Percentiles rank a stretch among this genome's conserved stretches.
These are phyloP conservation scores for Mycena floridula DNA, from an alignment of 768 basidiomycete species.

Conservation along the genomic window DNA sequence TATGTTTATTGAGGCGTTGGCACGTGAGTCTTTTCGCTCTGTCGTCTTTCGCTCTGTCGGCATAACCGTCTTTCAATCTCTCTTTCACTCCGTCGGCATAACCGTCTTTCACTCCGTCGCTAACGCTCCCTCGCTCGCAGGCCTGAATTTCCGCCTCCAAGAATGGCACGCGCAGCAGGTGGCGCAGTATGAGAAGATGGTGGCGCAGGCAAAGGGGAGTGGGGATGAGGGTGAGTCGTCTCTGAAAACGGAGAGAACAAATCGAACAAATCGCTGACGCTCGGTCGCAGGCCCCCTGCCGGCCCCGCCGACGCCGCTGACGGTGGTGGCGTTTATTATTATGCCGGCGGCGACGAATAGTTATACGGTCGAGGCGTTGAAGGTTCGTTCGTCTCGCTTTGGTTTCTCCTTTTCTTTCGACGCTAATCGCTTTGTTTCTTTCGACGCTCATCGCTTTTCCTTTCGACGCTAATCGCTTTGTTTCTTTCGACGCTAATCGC, in stretches of 20 bases:
- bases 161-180: constrained; percentile 15
- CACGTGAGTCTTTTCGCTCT: constrained; percentile 64
- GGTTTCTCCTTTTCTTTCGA: constrained; percentile 14
- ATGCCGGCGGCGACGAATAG: constrained; percentile 96
- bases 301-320: constrained; percentile 55
- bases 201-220: background rate
- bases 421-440: too few species aligned
- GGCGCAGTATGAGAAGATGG: background rate
- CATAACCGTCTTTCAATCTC: constrained; percentile 1
- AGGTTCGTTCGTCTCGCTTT: constrained; percentile 29
- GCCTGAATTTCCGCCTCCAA: constrained; percentile 47
- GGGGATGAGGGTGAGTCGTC: background rate
- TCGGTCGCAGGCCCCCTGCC: too few species aligned
- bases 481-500: too few species aligned
- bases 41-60: too few species aligned
- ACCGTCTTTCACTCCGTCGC: constrained; percentile 1
- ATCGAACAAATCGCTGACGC: too few species aligned
- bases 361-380: constrained; percentile 96
- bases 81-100: background rate
- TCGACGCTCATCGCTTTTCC: too few species aligned
- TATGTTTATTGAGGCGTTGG: constrained; percentile 98
- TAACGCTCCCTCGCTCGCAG: constrained; percentile 17
- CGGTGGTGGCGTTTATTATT: constrained; percentile 97
- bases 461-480: too few species aligned
- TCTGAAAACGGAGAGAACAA: constrained; percentile 24